Conservation (phyloP, 2,329 filamentous ascomycete genomes). For the Cryphonectria radicalis region DNA sequence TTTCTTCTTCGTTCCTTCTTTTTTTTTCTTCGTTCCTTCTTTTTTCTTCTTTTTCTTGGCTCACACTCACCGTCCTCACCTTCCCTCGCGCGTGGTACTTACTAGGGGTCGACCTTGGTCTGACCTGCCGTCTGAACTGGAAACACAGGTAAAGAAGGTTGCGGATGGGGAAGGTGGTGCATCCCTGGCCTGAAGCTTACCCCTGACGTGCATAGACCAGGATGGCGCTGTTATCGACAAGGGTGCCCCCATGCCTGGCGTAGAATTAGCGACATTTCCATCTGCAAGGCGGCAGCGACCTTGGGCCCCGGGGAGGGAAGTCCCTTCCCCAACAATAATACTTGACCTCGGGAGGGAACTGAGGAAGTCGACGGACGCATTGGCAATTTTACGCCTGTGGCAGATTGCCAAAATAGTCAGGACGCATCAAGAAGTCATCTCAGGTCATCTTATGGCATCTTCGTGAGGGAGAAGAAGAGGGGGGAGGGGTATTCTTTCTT, state of each 20-base stretch:
- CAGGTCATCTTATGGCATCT: background rate
- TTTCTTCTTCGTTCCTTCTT: background rate
- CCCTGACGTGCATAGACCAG: background rate
- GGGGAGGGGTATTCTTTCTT: too few species aligned
- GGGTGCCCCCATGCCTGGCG: background rate
- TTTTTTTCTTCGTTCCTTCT: background rate
- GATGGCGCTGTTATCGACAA: background rate
- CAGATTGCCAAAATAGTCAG: background rate
- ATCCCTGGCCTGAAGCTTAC: background rate
- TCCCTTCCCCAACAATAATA: background rate
- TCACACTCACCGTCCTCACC: background rate
- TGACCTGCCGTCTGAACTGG: background rate
- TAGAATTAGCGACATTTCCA: conserved; percentile 1
- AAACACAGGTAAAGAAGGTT: background rate
- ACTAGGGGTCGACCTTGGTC: background rate
- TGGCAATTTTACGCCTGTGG: background rate
- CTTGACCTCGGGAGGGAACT: too few species aligned
- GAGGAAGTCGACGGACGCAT: background rate
- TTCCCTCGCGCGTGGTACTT: background rate
- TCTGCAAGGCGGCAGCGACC: background rate
- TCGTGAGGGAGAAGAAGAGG: too few species aligned
- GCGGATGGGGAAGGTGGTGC: conserved; percentile 6
- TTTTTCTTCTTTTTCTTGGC: background rate
- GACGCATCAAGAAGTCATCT: background rate
- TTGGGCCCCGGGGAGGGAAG: background rate